Evolutionary conservation across 1,139 yeast species (phyloP), one percentile per base, ranked within the genome.

Genomic region (Geotrichum fermentans): DNA sequence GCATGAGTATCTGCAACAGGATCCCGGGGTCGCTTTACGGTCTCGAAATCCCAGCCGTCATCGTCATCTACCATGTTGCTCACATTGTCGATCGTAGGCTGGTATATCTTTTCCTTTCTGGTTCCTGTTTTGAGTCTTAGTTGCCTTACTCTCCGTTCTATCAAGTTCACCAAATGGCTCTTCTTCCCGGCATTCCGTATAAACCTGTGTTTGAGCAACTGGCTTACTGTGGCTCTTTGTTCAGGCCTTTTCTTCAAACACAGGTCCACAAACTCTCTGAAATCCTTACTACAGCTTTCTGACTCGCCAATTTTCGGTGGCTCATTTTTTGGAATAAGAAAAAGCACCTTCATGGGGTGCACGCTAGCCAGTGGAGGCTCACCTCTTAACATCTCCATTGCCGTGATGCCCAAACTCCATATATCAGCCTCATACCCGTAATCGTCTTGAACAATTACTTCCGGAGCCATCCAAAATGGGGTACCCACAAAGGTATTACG

Each of bases 401-500:
- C 84, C 32, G 96, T 87, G 55, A 92, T 87, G 0, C 98, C 99
- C 50, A 94, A 69, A 0, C 96, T 88, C 98, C 98, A 94, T 2
- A 92, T 80, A 65, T 94, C 98, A 0, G 98, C 96, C 57, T 85
- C 78, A 62, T 77, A 85, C 55, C 87, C 81, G 64, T 94, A 95
- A 10, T 92, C 96, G 42, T 84, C 83, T 63, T 88, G 96, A 59
- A 81, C 70, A 40, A 92, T 84, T 1, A 92, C 95, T 61, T 94
- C 99, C 0, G 98, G 98, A 0, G 97, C 95, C 98, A 94, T 94
- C 94, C 97, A 92, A 64, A 90, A 92, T 24, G 99, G 98, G 0
- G 98, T 92, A 0, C 99, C 98, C 7, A 92, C 98, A 61, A 95
- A 92, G 0, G 98, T 92, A 59, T 86, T 83, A 57, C 96, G 65